Base-by-base conservation (phyloP, 495 filamentous ascomycete genomes). In the Podospora bellae-mahoneyi region DNA sequence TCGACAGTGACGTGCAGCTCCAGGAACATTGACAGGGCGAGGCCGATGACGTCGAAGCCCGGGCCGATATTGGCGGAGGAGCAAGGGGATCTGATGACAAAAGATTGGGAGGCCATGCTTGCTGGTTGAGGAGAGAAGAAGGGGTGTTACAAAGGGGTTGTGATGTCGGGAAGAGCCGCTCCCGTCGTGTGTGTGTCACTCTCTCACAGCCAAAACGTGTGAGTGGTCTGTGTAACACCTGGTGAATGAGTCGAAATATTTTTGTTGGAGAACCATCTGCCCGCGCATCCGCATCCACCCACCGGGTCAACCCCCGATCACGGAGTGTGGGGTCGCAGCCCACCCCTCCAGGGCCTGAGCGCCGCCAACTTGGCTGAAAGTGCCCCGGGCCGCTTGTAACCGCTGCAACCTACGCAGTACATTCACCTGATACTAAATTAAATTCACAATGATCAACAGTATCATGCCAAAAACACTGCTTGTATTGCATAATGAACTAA, bases 61-160 rank as follows among this genome's bases (percentile, higher is more conserved):
- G 95, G 95, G 57, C 89, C 94, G 75, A 97, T 96, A 83, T 97
- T 97, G 74, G 94, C 94, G 7, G 92, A 96, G 61, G 93, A 97
- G 82, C 93, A 96, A 57, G 94, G 94, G 19, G 83, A 88, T 72
- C 80, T 83, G 77, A 90, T 88, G 64, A 82, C 76, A 75, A 89
- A 89, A 6, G 83, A 85, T 72, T 84, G 78, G 65, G 79, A 74
- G 1, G 69, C 69, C 66, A 69, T 75, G 69, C 32, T 69, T 48
- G 13, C 23, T 69, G 23, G 34, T 26, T 66, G 6, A 61, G 44
- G 5, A 18, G 6, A 18, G n/a, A 58, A 15, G 23, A 7, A 7
- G n/a, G 0, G 55, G 6, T 26, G n/a, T 48, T 48, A 48, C 39
- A 48, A 48, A 13, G 9, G 39, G 7, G 55, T 19, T 0, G 55